Base-by-base conservation (phyloP, 257 asterid genomes). In the Salvia hispanica region DNA sequence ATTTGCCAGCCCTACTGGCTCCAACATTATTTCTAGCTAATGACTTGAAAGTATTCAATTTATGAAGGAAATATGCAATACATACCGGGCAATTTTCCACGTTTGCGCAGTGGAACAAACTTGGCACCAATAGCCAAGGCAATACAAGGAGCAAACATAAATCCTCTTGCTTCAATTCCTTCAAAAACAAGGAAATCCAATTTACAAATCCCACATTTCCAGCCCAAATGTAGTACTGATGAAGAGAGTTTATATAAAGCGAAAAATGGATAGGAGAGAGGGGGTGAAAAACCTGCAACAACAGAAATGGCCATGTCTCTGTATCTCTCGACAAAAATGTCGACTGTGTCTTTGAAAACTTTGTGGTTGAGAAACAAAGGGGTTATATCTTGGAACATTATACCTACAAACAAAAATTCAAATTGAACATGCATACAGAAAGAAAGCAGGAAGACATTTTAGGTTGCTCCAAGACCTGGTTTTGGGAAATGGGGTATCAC, bases 101-200 rank as follows among this genome's bases (percentile, higher is more conserved):
- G 87, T 74, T 89, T 89, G 10, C 95, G 81, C 36, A 89, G 61
- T 1, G 96, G 95, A 15, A 89, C 90, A 74, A 89, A 89, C 78
- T 89, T 89, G 47, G 96, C 95, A 70, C 94, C 96, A 61, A 89
- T 89, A 14, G 92, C 95, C 62, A 89, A 81, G 50, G 96, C 95
- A 58, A 89, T 71, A 9, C 95, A 73, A 62, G 96, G 90, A 68
- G 86, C 96, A 83, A 89, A 89, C 87, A 89, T 69, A 67, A 89
- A 89, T 6, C 96, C 96, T 83, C 95, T 86, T 9, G 96, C 94
- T 79, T 89, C 95, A 70, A 86, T 80, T 63, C 95, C 96, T 88
- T 2, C 3, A 10, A 45, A 63, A 9, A 9, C 6, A 47, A 9
- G 5, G 36, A 18, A 52, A 4, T 11, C 18, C 6, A 40, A 51